Base-by-base conservation (phyloP, 257 asterid genomes). In the Solanum bulbocastanum region DNA sequence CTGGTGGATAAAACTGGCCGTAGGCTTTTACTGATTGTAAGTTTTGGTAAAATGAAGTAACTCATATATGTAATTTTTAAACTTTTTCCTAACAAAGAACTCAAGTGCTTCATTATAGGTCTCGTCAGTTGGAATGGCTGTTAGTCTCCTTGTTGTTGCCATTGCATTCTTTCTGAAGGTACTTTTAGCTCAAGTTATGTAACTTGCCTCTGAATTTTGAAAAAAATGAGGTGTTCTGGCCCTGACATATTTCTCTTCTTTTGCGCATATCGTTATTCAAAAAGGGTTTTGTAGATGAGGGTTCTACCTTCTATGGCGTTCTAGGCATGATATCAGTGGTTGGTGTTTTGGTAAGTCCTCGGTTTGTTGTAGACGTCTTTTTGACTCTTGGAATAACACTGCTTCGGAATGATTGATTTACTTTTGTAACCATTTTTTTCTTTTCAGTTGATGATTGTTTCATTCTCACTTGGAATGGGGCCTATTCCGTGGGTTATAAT, bases 401-500 rank as follows among this genome's bases (percentile, higher is more conserved):
- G 40, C 58, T 68, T 79, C 76, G 66, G 52, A 40, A 12, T 84
- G 22, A 20, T 23, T 39, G 52, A 62, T 87, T 73, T 84, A n/a
- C 37, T 87, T 83, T 10, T 66, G 71, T 89, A 65, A 88, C 83
- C 46, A 60, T 23, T 66, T 87, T 33, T 86, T 86, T 86, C 89
- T 66, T 83, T 88, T 86, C 91, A 95, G 98, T 85, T 88, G 86
- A 91, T 94, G 98, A 91, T 96, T 88, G 88, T 95, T 86, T 89
- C 91, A 5, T 96, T 96, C 87, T 95, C 99, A n/a, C 96, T 93
- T 35, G 99, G 99, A 90, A 94, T 96, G 94, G 99, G 99, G 60
- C 97, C 99, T 44, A 91, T 95, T 87, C 99, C 99, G 1, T 96
- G 99, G 99, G 93, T 96, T 83, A 94, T 96, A 88, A 96, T 96